Evolutionary conservation across 78 protist genomes (phyloP).

Genomic region (Dictyostelium capitatum): DNA sequence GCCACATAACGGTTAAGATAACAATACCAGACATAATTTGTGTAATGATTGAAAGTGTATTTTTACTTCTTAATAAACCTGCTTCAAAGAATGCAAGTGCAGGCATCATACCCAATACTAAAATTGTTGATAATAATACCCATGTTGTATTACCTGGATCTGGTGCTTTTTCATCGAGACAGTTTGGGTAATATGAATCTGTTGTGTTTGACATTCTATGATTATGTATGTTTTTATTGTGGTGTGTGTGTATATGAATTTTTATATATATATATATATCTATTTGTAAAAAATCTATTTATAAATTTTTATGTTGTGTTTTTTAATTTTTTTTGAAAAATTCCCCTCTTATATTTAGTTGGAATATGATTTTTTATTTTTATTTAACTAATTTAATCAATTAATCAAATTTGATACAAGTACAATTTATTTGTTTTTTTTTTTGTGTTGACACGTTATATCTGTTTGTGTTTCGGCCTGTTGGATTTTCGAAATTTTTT

Average conservation of each 20-base stretch:
- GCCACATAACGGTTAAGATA: slow-evolving; percentile 85
- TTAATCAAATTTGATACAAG: too few species aligned
- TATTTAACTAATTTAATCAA: too few species aligned
- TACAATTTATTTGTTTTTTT: too few species aligned
- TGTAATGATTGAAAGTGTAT: slow-evolving; percentile 85
- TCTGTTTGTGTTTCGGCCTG: too few species aligned
- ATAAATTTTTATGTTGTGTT: not conserved
- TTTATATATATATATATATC: too few species aligned
- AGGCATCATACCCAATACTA: slow-evolving; percentile 90
- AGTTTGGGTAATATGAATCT: not conserved
- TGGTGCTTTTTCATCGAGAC: slow-evolving; percentile 7
- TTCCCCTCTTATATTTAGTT: too few species aligned
- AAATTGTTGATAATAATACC: slow-evolving; percentile 77
- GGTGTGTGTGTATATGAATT: too few species aligned
- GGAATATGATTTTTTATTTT: too few species aligned
- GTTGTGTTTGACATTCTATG: not conserved
- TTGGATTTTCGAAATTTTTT: too few species aligned
- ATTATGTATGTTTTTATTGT: too few species aligned
- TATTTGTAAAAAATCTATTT: too few species aligned
- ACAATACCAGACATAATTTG: slow-evolving; percentile 86
- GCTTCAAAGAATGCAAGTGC: slow-evolving; percentile 93
- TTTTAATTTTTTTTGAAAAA: not conserved
- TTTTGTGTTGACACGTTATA: not conserved
- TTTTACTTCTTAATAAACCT: slow-evolving; percentile 90
- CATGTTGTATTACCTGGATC: slow-evolving; percentile 86